Base-by-base conservation (phyloP, 768 basidiomycete genomes). In the Rhizopogon salebrosus region DNA sequence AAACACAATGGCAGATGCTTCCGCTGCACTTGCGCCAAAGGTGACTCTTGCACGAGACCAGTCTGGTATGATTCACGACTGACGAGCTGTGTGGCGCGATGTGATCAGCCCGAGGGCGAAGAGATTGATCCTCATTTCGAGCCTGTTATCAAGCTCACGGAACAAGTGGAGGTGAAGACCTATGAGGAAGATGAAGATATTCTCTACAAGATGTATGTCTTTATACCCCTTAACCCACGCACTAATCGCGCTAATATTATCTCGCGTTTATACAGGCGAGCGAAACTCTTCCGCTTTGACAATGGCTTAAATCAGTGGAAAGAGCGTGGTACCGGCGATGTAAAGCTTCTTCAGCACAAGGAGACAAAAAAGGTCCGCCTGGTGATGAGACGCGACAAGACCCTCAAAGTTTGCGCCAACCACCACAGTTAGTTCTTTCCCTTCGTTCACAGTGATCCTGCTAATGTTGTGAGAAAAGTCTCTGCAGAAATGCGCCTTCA, bases 351-450 rank as follows among this genome's bases (percentile, higher is more conserved):
- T 58, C 75, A 83, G 62, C 91, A 97, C 78, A 92, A 88, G 72
- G 83, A 84, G 65, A 87, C 86, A 46, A 85, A 87, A 78, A 98
- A 95, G 73, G 80, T 95, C 64, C 83, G 97, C 57, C 82, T 99
- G 57, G 93, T 99, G 69, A 99, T 99, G 97, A 80, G 95, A 75
- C 90, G 97, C 72, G 97, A 99, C 80, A 98, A 98, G 85, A 99
- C 97, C 43, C 80, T 93, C 72, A 98, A 99, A 73, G 95, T 98
- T 73, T 98, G 97, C 72, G 97, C 97, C 53, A 99, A 99, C 77
- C 97, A 98, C 74, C 73, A 83, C 59, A 84, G 97, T 98, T 64
- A 74, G 78, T 72, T n/a, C 46, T 13, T 23, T 34, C 27, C 35
- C 48, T 40, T 18, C 40, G 34, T 29, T 40, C 23, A 22, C 49